Conservation (phyloP, 2,329 filamentous ascomycete genomes). For the Pestalotiopsis sp. region DNA sequence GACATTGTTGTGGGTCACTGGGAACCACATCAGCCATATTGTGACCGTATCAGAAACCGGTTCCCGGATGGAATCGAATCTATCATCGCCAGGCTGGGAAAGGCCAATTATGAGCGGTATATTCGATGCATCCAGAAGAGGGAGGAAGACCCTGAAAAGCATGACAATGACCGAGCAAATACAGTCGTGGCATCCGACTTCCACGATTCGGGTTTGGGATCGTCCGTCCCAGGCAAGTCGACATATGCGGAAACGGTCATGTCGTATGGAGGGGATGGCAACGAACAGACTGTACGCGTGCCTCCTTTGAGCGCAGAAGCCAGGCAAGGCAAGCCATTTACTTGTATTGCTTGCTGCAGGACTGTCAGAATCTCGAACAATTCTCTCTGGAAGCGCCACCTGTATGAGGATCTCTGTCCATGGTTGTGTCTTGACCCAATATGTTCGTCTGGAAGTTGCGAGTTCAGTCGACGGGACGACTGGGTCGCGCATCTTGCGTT, state of each 20-base stretch:
- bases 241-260: constrained; percentile 2
- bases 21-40: neutral
- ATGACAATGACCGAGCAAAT: neutral
- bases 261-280: neutral
- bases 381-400: constrained; percentile 1
- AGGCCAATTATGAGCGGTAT: neutral
- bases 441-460: neutral
- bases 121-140: neutral
- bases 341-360: neutral
- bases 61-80: neutral
- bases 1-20: neutral
- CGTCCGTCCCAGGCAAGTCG: neutral
- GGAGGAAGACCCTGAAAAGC: neutral
- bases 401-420: neutral
- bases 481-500: neutral
- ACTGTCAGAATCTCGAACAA: neutral
- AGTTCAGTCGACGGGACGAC: neutral
- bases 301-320: neutral
- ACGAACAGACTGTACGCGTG: neutral
- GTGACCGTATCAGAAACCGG: neutral
- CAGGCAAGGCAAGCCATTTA: neutral
- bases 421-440: neutral
- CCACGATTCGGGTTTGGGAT: constrained; percentile 3
- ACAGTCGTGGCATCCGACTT: neutral
- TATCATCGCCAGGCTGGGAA: neutral